Conservation (phyloP, 2,329 filamentous ascomycete genomes). For the Xylariaceae sp. region DNA sequence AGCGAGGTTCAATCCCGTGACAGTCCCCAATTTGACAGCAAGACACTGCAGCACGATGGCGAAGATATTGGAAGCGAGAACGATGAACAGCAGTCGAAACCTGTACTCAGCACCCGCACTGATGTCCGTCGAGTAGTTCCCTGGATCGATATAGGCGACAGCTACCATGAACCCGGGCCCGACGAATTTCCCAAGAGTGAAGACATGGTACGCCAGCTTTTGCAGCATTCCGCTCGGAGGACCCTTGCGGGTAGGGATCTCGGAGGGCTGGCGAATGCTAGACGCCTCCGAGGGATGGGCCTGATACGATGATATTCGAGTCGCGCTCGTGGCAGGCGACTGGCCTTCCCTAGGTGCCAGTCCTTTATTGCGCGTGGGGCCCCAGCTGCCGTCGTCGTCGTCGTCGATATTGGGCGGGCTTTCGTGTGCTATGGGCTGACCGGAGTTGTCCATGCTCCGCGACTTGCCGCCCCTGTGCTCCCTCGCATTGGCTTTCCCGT, state of each 20-base stretch:
- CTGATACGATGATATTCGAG: conserved; percentile 11
- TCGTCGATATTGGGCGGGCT: conserved; percentile 17
- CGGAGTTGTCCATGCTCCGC: conserved; percentile 28
- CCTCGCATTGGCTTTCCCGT: conserved; percentile 48
- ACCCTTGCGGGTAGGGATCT: conserved; percentile 4
- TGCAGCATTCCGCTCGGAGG: conserved; percentile 14
- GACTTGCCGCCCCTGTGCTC: conserved; percentile 24
- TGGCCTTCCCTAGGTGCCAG: conserved; percentile 24
- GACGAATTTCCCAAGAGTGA: conserved; percentile 56
- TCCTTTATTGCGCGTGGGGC: conserved; percentile 5
- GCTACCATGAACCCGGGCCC: conserved; percentile 67
- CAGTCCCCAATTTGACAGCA: conserved; percentile 66
- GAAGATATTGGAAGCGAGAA: conserved; percentile 67
- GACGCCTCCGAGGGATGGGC: conserved; percentile 11
- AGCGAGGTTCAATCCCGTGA: conserved; percentile 66
- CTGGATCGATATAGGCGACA: conserved; percentile 60
- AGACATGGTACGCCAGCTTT: conserved; percentile 29
- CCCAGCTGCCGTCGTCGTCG: not conserved
- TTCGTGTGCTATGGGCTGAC: conserved; percentile 25
- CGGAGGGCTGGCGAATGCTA: not conserved
- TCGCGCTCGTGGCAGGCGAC: conserved; percentile 18
- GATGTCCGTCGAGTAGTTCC: conserved; percentile 70
- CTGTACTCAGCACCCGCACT: conserved; percentile 64
- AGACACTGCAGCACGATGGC: conserved; percentile 69
- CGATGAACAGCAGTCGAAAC: conserved; percentile 65